Base-by-base conservation (phyloP, 2,329 filamentous ascomycete species). In the Penicillium sp. region DNA sequence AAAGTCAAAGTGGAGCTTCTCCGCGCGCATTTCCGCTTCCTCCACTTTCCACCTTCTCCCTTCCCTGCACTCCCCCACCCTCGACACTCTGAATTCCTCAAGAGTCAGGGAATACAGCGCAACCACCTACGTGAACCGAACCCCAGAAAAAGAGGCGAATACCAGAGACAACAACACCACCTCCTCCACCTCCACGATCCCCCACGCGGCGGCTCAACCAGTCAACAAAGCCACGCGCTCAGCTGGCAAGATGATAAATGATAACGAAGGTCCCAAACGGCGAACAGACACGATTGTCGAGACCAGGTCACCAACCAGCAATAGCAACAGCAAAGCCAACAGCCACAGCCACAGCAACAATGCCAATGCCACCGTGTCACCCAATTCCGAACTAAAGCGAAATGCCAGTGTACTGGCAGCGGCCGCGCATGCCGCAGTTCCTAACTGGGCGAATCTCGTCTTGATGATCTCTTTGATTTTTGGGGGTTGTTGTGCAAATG, bases 401-500 rank as follows among this genome's bases (percentile, higher is more conserved):
- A 44, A 55, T 56, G 24, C 46, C 4, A 47, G 55, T 13, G 49
- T 74, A 42, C 56, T 59, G 13, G 57, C 61, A 12, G 69, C 69
- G 3, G 63, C 64, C n/a, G 62, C 60, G 7, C 65, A 71, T 53
- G 56, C 68, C 8, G 61, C 67, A 2, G 33, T 87, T 52, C 82
- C 84, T 26, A 80, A 81, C 70, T 87, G 83, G 81, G 71, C 89
- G 30, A 81, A 83, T 51, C 78, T 87, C 39, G 78, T 80, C 18
- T 78, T 81, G 51, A 95, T 95, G 82, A 80, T 93, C 51, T 81
- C 81, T 45, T 82, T 97, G 60, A 97, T 99, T 53, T 97, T 99
- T 72, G 94, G 94, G 45, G 94, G 94, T 24, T 96, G 91, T 69
- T 96, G 92, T 75, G 91, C 90, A 29, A 96, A 96, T 80, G 92